These are phyloP conservation scores for Dictyostelium firmibasis DNA, from an alignment of 78 protist species.

Conservation along the genomic window DNA sequence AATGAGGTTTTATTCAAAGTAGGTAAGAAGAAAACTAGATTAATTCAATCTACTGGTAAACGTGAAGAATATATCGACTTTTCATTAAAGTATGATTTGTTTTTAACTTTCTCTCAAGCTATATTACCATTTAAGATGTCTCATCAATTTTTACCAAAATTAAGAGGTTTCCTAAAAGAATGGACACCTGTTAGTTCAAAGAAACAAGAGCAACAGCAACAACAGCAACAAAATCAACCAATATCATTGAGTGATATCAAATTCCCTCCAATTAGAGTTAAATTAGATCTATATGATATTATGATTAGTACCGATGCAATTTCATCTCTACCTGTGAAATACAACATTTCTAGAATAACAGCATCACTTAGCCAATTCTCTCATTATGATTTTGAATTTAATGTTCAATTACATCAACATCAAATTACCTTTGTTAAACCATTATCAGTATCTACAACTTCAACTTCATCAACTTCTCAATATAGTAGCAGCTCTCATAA, in stretches of 20 bases:
- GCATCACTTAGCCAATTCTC: slow-evolving; percentile 55
- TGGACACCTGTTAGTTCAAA: slow-evolving; percentile 43
- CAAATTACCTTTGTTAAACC: slow-evolving; percentile 34
- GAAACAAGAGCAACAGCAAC: not conserved
- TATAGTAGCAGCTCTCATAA: not conserved
- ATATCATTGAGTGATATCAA: not conserved
- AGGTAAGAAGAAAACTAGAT: slow-evolving; percentile 67
- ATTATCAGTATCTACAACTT: not conserved
- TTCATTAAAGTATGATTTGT: slow-evolving; percentile 60
- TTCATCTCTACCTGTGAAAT: slow-evolving; percentile 53
- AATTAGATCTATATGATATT: slow-evolving; percentile 67
- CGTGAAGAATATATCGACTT: slow-evolving; percentile 73
- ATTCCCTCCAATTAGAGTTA: slow-evolving; percentile 62
- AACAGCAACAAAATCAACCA: not conserved
- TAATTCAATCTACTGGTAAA: slow-evolving; percentile 33
- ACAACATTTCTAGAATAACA: slow-evolving; percentile 52
- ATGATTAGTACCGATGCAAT: slow-evolving; percentile 46
- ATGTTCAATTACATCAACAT: slow-evolving; percentile 72
- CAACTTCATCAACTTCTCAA: not conserved
- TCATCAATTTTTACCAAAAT: slow-evolving; percentile 67
- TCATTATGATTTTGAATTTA: slow-evolving; percentile 33
- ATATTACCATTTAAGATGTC: slow-evolving; percentile 75
- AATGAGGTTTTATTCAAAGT: slow-evolving; percentile 68
- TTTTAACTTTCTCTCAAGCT: slow-evolving; percentile 32
- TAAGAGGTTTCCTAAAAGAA: slow-evolving; percentile 46